Evolutionary conservation across 2,329 filamentous ascomycete genomes (phyloP), one percentile per base, ranked within the genome.

Genomic region (Cadophora malorum): DNA sequence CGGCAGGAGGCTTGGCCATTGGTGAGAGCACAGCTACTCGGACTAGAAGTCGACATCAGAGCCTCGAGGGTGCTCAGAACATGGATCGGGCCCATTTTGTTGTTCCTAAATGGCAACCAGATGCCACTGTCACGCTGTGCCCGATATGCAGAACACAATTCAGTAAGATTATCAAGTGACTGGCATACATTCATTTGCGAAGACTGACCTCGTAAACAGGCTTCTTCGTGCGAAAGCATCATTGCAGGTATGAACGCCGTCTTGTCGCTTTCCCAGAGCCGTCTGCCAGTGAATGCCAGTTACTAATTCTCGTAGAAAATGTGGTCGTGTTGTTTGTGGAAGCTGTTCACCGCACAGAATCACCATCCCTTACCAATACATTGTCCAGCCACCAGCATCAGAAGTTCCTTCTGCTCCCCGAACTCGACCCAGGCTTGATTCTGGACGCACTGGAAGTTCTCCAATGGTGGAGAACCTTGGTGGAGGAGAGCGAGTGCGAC

Each of bases 261-360:
- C 23, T 38, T 31, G 10, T 31, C 31, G 14, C 31, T 33, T 60
- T 62, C 31, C 23, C 55, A 33, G 35, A 23, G 31, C 23, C 28
- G 72, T 33, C 73, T n/a, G n/a, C n/a, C 60, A 7, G 52, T 53
- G 5, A 59, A 59, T 59, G n/a, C 6, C 9, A 5, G n/a, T 25
- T 45, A 16, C 56, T 59, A 12, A 59, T 8, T 25, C 41, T 33
- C 59, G 14, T 69, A 91, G 90, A 73, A 97, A 97, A 86, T 98
- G 95, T 78, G 95, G 95, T 56, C 85, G 94, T 69, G 94, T 98
- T 9, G 95, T 98, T 28, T 98, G 95, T 79, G 89, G 90, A 67
- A 85, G 88, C 23, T 98, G 95, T 81, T 97, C 95, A 2, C 95
- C 95, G 3, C 95, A 98, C 79, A 88, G 94, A 69, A 98, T 98